Evolutionary conservation across 2,329 filamentous ascomycete genomes (phyloP).

Genomic region (Fusarium fracticaudum): DNA sequence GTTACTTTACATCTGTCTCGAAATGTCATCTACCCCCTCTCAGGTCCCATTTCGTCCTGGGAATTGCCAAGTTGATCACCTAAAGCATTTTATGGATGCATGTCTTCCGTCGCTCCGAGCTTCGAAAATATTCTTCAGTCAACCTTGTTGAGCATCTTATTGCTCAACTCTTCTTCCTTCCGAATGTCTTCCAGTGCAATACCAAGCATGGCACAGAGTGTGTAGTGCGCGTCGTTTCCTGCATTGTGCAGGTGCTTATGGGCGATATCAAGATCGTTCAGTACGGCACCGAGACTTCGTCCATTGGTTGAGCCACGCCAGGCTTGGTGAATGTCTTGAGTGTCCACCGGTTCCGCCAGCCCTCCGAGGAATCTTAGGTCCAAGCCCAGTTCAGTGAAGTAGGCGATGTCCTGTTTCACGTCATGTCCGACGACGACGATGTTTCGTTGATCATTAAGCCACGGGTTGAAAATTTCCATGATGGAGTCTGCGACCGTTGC

Average conservation of each 20-base stretch:
- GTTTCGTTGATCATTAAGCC: constrained; percentile 51
- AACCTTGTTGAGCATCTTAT: constrained; percentile 6
- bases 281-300: constrained; percentile 67
- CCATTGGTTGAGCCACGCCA: constrained; percentile 63
- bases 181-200: constrained; percentile 43
- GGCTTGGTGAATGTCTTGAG: constrained; percentile 73
- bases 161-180: constrained; percentile 33
- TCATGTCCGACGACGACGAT: constrained; percentile 86
- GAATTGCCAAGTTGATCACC: neutral
- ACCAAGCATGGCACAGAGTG: constrained; percentile 75
- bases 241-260: constrained; percentile 82
- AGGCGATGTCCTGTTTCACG: constrained; percentile 71
- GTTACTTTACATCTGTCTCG: neutral
- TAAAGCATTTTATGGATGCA: neutral
- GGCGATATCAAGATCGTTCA: constrained; percentile 70
- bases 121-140: constrained; percentile 6
- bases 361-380: constrained; percentile 61
- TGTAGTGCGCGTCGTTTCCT: constrained; percentile 86
- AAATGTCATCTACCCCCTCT: neutral
- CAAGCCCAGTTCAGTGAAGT: constrained; percentile 72
- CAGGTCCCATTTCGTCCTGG: neutral
- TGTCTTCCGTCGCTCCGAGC: neutral
- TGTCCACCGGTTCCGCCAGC: constrained; percentile 76
- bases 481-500: constrained; percentile 49
- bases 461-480: constrained; percentile 48